Evolutionary conservation across 148 eudicot genomes (phyloP), one percentile per base, ranked within the genome.

Genomic region (Drosera capensis): DNA sequence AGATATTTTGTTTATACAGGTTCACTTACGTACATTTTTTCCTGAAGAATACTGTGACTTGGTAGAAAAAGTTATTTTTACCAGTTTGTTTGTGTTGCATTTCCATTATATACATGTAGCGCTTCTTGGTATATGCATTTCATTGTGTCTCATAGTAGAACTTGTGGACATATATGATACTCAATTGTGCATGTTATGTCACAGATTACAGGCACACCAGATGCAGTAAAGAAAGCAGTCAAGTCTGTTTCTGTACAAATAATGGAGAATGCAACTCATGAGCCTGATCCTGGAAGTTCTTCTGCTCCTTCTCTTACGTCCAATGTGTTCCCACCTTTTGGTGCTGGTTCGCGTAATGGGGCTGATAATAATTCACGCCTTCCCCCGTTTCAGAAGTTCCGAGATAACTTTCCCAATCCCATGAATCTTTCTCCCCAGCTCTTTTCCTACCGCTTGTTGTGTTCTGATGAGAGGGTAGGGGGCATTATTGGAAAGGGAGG

Each of bases 401-500:
- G 38, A 46, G 86, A 73, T 35, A 55, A 57, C 26, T 60, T 60
- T 43, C 77, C 69, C 22, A 65, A 64, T 28, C 64, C 58, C 30
- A 59, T 72, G 59, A 68, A 76, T 56, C 57, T 45, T 51, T 39
- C 60, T 34, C 56, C 75, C 13, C 86, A 78, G 50, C 54, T 66
- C 35, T 20, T 90, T 26, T 65, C 70, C 23, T 76, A 75, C 49
- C 68, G 85, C 35, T 62, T 90, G 49, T 57, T 85, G 29, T 90
- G 99, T 54, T 70, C 77, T 48, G 81, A 64, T 58, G 87, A 81
- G 50, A 80, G 76, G 67, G 79, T 77, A 15, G 99, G 99, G 17
- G 82, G 80, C 51, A 70, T 90, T 36, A 90, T 90, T 61, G 99
- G 99, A 43, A 90, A 81, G 62, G 99, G 95, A 17, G 99, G 95